These are phyloP conservation scores for Litsea cubeba DNA, from an alignment of 164 flowering plant genomes.

Conservation along the genomic window DNA sequence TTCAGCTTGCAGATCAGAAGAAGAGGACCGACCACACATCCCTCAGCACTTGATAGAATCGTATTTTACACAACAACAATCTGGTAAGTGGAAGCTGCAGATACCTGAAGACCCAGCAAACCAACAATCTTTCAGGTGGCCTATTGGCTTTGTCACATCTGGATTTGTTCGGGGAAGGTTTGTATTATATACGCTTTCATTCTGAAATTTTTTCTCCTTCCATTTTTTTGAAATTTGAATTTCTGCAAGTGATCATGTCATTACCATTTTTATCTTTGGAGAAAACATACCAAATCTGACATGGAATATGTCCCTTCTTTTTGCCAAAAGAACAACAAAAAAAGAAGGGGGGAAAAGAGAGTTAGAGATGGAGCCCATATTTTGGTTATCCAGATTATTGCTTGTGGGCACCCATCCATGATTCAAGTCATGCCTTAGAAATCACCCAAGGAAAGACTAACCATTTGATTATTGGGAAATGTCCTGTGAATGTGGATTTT, in stretches of 20 bases:
- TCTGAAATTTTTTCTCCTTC: not conserved
- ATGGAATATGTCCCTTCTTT: too few relatives aligned
- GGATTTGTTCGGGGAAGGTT: conserved; percentile 92
- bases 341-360: too few relatives aligned
- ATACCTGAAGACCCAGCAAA: conserved; percentile 43
- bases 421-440: too few relatives aligned
- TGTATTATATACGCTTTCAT: conserved; percentile 8
- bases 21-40: conserved; percentile 42
- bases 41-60: conserved; percentile 39
- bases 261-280: not conserved
- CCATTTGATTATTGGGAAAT: too few relatives aligned
- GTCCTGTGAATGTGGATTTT: too few relatives aligned
- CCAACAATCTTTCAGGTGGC: conserved; percentile 50
- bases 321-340: too few relatives aligned
- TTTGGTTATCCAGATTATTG: not conserved
- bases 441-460: too few relatives aligned
- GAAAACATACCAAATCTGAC: not conserved
- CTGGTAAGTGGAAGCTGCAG: conserved; percentile 62
- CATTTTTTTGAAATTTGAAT: not conserved
- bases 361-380: not conserved
- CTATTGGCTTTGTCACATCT: conserved; percentile 84
- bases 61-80: conserved; percentile 44
- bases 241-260: not conserved
- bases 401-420: not conserved
- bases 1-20: conserved; percentile 20